Evolutionary conservation across 129 eudicot species (phyloP).

Genomic region (Helianthus tuberosus): DNA sequence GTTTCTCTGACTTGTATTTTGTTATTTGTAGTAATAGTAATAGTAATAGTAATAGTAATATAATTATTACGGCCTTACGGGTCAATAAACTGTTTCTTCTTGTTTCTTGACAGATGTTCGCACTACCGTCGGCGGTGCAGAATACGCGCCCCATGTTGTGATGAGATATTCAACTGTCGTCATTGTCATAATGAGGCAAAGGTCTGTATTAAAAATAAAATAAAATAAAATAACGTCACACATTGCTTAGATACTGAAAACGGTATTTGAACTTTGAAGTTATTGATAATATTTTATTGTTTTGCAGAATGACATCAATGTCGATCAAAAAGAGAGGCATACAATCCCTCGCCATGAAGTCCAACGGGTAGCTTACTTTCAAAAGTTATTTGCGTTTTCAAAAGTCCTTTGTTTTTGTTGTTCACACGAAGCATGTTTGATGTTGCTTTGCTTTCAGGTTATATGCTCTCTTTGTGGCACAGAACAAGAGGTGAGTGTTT

Average conservation of each 20-base stretch:
- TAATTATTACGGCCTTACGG: not conserved
- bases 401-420: not conserved
- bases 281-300: slow-evolving; percentile 14
- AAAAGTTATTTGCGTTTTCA: not conserved
- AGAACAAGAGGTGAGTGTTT: slow-evolving; percentile 76
- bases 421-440: slow-evolving; percentile 2
- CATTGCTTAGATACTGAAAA: not conserved
- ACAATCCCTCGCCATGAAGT: slow-evolving; percentile 73
- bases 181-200: slow-evolving; percentile 88
- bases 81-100: not conserved
- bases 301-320: slow-evolving; percentile 64
- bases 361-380: slow-evolving; percentile 46
- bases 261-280: slow-evolving; percentile 2
- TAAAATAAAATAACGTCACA: not conserved
- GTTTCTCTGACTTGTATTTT: slow-evolving; percentile 12
- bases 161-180: slow-evolving; percentile 81
- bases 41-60: too few relatives aligned
- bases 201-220: slow-evolving; percentile 38
- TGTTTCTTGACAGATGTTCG: slow-evolving; percentile 54
- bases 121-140: slow-evolving; percentile 78
- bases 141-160: slow-evolving; percentile 88
- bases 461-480: slow-evolving; percentile 88
- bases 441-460: slow-evolving; percentile 48
- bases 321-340: slow-evolving; percentile 60
- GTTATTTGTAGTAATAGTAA: too few relatives aligned